Evolutionary conservation across 495 filamentous ascomycete genomes (phyloP).

Genomic region (Lindgomyces ingoldianus): DNA sequence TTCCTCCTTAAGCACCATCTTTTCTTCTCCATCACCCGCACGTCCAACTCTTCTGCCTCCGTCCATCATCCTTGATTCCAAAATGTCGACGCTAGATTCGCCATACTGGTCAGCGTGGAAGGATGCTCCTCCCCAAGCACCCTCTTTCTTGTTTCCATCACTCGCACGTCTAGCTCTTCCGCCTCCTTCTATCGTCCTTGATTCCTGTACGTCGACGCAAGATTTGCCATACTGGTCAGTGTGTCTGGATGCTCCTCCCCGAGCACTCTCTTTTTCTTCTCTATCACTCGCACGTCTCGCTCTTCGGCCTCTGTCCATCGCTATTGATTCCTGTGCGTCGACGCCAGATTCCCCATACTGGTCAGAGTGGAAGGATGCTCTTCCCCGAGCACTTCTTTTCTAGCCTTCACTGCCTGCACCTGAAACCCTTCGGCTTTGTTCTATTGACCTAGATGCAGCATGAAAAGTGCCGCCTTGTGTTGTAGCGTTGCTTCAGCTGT

Average conservation of each 20-base stretch:
- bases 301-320: background rate
- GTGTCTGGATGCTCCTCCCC: too few relatives aligned
- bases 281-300: background rate
- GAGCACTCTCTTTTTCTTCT: too few relatives aligned
- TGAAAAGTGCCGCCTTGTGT: background rate
- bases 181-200: conserved; percentile 1
- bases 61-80: background rate
- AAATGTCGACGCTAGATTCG: too few relatives aligned
- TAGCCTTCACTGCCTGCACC: background rate
- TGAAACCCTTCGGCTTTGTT: background rate
- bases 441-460: background rate
- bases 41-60: background rate
- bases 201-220: too few relatives aligned
- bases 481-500: too few relatives aligned
- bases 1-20: background rate
- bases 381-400: background rate
- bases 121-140: too few relatives aligned
- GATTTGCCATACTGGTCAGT: too few relatives aligned
- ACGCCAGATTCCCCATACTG: too few relatives aligned
- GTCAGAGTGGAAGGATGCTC: background rate
- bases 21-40: background rate
- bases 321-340: background rate
- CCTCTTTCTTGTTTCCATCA: background rate
- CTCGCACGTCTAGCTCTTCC: background rate
- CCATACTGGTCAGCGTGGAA: too few relatives aligned